Conservation (phyloP, 2,329 filamentous ascomycete species). For the Metarhizium sp. region DNA sequence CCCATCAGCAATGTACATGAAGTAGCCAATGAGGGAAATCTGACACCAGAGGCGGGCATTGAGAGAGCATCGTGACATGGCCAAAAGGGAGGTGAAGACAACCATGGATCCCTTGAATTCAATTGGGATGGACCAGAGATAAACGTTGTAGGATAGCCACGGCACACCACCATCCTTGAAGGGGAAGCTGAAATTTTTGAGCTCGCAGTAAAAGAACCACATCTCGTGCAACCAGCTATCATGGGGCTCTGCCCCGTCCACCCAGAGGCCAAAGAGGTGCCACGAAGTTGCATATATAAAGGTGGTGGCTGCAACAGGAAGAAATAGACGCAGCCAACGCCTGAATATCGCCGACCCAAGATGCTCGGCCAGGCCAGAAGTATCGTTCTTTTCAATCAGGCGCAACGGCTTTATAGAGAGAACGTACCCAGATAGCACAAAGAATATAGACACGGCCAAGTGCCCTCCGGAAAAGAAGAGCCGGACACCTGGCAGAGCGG, state of each 20-base stretch:
- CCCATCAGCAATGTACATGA: slow-evolving; percentile 58
- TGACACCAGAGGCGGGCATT: slow-evolving; percentile 47
- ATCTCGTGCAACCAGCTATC: slow-evolving; percentile 37
- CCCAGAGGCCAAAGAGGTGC: slow-evolving; percentile 42
- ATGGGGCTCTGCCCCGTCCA: slow-evolving; percentile 27
- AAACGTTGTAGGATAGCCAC: slow-evolving; percentile 43
- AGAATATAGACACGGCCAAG: slow-evolving; percentile 48
- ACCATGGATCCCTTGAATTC: slow-evolving; percentile 57
- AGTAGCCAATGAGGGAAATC: slow-evolving; percentile 48
- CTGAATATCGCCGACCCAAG: slow-evolving; percentile 38
- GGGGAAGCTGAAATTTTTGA: slow-evolving; percentile 62
- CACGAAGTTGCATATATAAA: slow-evolving; percentile 39
- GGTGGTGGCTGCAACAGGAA: slow-evolving; percentile 45
- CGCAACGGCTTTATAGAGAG: slow-evolving; percentile 40
- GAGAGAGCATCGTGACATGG: slow-evolving; percentile 45
- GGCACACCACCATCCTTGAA: slow-evolving; percentile 48
- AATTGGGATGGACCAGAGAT: slow-evolving; percentile 55
- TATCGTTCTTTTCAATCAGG: slow-evolving; percentile 34
- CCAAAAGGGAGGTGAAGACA: slow-evolving; percentile 47
- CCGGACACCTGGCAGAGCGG: slow-evolving; percentile 46
- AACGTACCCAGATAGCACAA: slow-evolving; percentile 49
- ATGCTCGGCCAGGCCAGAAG: slow-evolving; percentile 30
- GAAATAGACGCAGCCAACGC: slow-evolving; percentile 38
- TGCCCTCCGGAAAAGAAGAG: slow-evolving; percentile 53
- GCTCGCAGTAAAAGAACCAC: slow-evolving; percentile 40